Conservation (phyloP, 441 rosid species). For the Dalechampia spathulata region DNA sequence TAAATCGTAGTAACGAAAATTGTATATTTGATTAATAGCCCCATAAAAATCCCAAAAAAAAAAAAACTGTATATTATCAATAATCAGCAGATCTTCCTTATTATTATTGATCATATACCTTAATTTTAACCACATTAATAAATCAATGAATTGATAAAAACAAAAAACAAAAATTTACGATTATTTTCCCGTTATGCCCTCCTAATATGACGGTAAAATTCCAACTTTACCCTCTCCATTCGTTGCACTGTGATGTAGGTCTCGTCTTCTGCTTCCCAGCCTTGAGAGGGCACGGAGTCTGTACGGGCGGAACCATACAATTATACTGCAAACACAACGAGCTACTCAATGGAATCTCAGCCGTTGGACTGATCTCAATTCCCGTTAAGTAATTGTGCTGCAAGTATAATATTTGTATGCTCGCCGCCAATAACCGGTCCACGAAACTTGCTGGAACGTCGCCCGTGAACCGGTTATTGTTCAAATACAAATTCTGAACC, state of each 20-base stretch:
- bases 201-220: too few species aligned
- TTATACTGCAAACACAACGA: slow-evolving; percentile 71
- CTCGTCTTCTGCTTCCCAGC: slow-evolving; percentile 45
- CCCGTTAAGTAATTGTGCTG: slow-evolving; percentile 64
- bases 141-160: too few species aligned
- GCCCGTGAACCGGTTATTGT: slow-evolving; percentile 59
- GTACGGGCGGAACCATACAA: slow-evolving; percentile 59
- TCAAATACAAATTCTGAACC: slow-evolving; percentile 62
- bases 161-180: too few species aligned
- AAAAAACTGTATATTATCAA: too few species aligned
- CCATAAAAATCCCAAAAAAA: too few species aligned
- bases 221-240: too few species aligned
- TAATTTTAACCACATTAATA: too few species aligned
- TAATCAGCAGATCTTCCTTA: too few species aligned
- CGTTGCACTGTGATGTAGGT: slow-evolving; percentile 55
- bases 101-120: too few species aligned
- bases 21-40: too few species aligned
- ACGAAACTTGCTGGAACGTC: slow-evolving; percentile 52
- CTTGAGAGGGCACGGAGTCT: slow-evolving; percentile 47
- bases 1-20: too few species aligned
- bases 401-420: slow-evolving; percentile 50
- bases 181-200: too few species aligned
- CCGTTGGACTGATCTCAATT: slow-evolving; percentile 37
- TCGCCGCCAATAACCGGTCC: slow-evolving; percentile 34
- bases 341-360: slow-evolving; percentile 40